Evolutionary conservation across 345 rosid genomes (phyloP).

Genomic region (Citrus mangshanensis): DNA sequence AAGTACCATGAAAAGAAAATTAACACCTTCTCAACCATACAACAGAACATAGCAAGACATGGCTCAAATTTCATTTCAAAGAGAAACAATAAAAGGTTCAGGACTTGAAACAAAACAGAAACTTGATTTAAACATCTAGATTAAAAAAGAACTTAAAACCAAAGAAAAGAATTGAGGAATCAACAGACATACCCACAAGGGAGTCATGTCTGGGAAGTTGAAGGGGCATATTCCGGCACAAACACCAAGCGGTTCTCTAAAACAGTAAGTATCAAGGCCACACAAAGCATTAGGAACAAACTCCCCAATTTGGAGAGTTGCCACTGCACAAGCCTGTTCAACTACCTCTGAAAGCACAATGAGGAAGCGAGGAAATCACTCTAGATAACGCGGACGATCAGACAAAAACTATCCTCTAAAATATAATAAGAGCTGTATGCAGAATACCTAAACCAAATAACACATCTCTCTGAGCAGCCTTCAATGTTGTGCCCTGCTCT

Average conservation of each 20-base stretch:
- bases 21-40: neutral
- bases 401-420: neutral
- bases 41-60: neutral
- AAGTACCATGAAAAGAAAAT: neutral
- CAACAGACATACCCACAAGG: constrained; percentile 40
- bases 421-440: neutral
- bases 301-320: constrained; percentile 38
- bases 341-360: constrained; percentile 37
- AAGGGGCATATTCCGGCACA: constrained; percentile 48
- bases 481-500: constrained; percentile 39
- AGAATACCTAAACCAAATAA: constrained; percentile 38
- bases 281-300: constrained; percentile 37
- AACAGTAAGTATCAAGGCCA: constrained; percentile 43
- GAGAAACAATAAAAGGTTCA: neutral
- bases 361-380: constrained; percentile 6
- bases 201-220: constrained; percentile 35
- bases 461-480: constrained; percentile 33
- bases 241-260: constrained; percentile 44
- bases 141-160: neutral
- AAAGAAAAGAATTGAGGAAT: constrained; percentile 14
- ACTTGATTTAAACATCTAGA: neutral
- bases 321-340: constrained; percentile 48
- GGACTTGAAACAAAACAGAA: neutral
- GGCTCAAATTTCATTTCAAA: neutral
- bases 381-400: neutral